phyloP scores from a whole-genome alignment of 2,329 filamentous ascomycete species.

The Cylindrodendrum hubeiense region DNA sequence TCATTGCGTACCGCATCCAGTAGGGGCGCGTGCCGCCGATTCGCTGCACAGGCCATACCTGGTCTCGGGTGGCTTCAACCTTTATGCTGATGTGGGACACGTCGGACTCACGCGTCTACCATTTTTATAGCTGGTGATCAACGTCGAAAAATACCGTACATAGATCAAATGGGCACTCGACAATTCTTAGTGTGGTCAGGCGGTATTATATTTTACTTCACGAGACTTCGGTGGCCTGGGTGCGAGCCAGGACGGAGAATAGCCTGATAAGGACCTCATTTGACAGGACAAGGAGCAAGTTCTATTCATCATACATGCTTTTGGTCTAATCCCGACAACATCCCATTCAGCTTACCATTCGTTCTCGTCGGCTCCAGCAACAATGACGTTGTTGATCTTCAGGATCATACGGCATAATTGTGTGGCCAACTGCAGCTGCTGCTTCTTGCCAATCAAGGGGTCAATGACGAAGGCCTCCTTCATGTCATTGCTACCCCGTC shows the following conservation, averaged over 20 bases:
- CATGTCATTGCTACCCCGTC: slow-evolving; percentile 95
- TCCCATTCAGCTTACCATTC: slow-evolving; percentile 74
- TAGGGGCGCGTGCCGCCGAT: neutral
- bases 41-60: neutral
- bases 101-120: neutral
- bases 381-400: slow-evolving; percentile 97
- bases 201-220: neutral
- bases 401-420: slow-evolving; percentile 98
- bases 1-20: neutral
- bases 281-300: slow-evolving; percentile 22
- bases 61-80: neutral
- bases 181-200: neutral
- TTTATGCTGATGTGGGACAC: neutral
- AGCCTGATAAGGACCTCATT: neutral
- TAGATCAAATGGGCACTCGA: too few species aligned
- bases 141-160: neutral
- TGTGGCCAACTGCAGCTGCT: slow-evolving; percentile 95
- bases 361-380: slow-evolving; percentile 87
- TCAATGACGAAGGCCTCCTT: slow-evolving; percentile 98
- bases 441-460: slow-evolving; percentile 96
- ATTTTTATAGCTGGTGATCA: neutral
- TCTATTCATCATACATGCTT: slow-evolving; percentile 42
- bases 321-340: slow-evolving; percentile 41
- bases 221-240: too few species aligned
- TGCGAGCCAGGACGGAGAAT: neutral